Conservation (phyloP, 225 moss, liverwort and hornwort genomes). For the Ulota crispa region DNA sequence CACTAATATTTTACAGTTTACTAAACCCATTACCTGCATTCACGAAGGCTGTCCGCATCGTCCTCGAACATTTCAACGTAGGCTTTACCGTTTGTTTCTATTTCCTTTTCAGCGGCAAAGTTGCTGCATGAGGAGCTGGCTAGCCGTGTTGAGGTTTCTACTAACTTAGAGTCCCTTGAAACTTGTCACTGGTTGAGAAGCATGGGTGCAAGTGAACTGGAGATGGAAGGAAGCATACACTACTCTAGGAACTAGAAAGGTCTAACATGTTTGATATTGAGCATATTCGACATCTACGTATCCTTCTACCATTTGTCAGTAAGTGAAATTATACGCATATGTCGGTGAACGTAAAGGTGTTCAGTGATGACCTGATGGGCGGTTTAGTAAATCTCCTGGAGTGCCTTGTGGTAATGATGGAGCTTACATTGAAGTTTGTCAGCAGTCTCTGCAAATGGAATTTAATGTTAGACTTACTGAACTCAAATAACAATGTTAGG, state of each 20-base stretch:
- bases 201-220: not conserved
- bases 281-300: too few species aligned
- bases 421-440: not conserved
- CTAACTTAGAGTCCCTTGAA: not conserved
- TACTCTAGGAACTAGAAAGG: not conserved
- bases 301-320: not conserved
- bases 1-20: not conserved
- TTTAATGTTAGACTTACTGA: not conserved
- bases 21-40: not conserved
- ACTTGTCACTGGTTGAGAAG: not conserved
- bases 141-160: not conserved
- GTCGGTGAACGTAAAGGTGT: not conserved
- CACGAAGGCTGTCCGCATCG: not conserved
- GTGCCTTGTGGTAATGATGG: not conserved
- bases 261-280: not conserved
- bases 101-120: not conserved
- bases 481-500: not conserved
- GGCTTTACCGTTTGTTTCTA: not conserved
- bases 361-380: not conserved
- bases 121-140: not conserved
- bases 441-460: not conserved
- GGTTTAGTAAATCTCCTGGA: not conserved
- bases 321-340: not conserved
- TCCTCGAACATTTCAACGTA: not conserved
- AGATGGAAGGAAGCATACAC: not conserved